Percentiles rank a stretch among this genome's conserved stretches.
phyloP scores from a whole-genome alignment of 768 basidiomycete genomes.

The Phylloporus arenicola region DNA sequence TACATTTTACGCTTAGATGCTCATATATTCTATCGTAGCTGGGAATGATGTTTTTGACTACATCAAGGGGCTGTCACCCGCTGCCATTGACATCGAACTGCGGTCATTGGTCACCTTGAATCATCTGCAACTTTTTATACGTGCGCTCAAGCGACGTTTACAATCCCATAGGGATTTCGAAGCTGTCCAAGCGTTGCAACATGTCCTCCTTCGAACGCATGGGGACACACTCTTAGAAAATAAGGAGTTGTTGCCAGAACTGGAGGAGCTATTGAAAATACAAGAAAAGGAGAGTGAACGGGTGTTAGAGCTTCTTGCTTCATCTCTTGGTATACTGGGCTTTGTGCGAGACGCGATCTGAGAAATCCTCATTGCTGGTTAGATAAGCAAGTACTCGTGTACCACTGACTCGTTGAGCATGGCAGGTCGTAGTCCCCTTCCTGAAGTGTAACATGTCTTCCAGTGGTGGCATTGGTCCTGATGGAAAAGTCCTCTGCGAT shows the following conservation, averaged over 20 bases:
- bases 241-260: conserved; percentile 49
- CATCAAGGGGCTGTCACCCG: conserved; percentile 82
- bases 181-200: conserved; percentile 84
- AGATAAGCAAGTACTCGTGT: conserved; percentile 17
- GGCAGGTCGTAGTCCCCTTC: not conserved
- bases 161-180: conserved; percentile 87
- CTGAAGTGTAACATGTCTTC: conserved; percentile 14
- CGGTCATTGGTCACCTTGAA: conserved; percentile 67
- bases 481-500: conserved; percentile 36
- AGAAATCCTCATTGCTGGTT: conserved; percentile 6
- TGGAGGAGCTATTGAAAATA: conserved; percentile 56
- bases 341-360: conserved; percentile 69
- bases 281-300: conserved; percentile 77
- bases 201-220: conserved; percentile 80
- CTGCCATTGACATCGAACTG: conserved; percentile 86
- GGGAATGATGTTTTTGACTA: conserved; percentile 83
- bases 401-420: not conserved
- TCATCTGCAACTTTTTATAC: conserved; percentile 62
- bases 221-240: conserved; percentile 75
- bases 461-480: conserved; percentile 11
- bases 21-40: conserved; percentile 24
- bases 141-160: conserved; percentile 68
- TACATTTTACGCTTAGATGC: conserved; percentile 2
- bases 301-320: conserved; percentile 67
- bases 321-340: conserved; percentile 67